Conservation (phyloP, 441 rosid genomes). For the Croton laevigatus region DNA sequence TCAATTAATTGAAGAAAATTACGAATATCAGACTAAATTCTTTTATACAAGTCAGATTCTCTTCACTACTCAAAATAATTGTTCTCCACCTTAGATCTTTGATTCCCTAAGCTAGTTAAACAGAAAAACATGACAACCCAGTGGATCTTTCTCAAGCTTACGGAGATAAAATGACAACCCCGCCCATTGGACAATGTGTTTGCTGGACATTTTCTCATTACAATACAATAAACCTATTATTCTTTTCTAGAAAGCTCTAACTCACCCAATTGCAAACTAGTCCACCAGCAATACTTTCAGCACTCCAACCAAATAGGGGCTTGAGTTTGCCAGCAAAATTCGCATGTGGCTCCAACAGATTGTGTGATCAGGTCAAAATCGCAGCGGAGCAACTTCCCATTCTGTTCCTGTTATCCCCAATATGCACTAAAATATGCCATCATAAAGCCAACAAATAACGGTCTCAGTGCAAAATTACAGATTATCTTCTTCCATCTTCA, state of each 20-base stretch:
- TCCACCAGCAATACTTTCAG: neutral
- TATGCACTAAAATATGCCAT: neutral
- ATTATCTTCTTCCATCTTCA: conserved; percentile 18
- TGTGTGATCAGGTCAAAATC: neutral
- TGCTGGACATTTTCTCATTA: too few species aligned
- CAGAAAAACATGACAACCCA: neutral
- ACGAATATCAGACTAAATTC: neutral
- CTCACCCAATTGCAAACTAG: neutral
- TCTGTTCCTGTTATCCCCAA: neutral
- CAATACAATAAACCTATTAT: too few species aligned
- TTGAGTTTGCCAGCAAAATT: neutral
- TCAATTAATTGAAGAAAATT: too few species aligned
- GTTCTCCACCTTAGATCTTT: too few species aligned
- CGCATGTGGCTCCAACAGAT: neutral
- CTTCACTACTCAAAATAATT: too few species aligned
- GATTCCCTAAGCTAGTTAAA: neutral
- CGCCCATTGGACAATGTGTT: neutral
- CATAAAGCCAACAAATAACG: neutral
- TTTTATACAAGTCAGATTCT: too few species aligned
- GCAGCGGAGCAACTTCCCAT: neutral
- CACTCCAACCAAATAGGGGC: neutral
- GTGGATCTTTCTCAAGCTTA: neutral
- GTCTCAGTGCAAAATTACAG: neutral
- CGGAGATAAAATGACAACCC: neutral
- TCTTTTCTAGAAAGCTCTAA: neutral